Percentiles rank a stretch among this genome's conserved stretches.
These are phyloP conservation scores for Fraxinus excelsior DNA, from an alignment of 257 asterid genomes.

Conservation along the genomic window DNA sequence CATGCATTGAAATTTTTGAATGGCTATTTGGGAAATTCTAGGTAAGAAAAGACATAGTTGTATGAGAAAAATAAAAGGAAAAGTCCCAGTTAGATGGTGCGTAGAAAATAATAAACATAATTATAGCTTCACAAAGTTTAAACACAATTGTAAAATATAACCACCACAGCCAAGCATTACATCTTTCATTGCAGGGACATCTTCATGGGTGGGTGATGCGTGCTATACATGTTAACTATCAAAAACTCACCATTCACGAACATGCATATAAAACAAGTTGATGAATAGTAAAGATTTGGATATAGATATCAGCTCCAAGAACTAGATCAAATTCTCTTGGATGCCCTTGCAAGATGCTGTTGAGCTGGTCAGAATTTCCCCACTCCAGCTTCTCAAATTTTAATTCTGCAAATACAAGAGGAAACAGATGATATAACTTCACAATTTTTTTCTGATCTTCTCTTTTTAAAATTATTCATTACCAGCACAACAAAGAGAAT, in stretches of 20 bases:
- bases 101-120: not conserved
- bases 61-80: not conserved
- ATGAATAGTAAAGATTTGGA: constrained; percentile 44
- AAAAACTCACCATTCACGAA: not conserved
- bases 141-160: not conserved
- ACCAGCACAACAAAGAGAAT: constrained; percentile 47
- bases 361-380: constrained; percentile 77
- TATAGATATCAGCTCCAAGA: constrained; percentile 98
- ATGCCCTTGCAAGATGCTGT: constrained; percentile 54
- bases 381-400: constrained; percentile 82
- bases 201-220: not conserved
- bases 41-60: not conserved
- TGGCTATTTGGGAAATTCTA: not conserved
- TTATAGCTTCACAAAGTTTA: not conserved
- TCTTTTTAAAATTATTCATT: constrained; percentile 30
- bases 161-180: not conserved
- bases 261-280: constrained; percentile 13
- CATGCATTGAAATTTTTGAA: not conserved
- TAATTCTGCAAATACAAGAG: constrained; percentile 45
- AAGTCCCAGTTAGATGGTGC: not conserved
- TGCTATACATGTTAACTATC: not conserved
- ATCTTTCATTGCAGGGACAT: not conserved
- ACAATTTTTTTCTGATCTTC: constrained; percentile 1
- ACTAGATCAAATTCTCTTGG: constrained; percentile 80
- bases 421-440: constrained; percentile 22